Percentiles rank a stretch among this genome's conserved stretches.
Conservation (phyloP, 2,329 filamentous ascomycete genomes). For the Geoglossum cookeanum region DNA sequence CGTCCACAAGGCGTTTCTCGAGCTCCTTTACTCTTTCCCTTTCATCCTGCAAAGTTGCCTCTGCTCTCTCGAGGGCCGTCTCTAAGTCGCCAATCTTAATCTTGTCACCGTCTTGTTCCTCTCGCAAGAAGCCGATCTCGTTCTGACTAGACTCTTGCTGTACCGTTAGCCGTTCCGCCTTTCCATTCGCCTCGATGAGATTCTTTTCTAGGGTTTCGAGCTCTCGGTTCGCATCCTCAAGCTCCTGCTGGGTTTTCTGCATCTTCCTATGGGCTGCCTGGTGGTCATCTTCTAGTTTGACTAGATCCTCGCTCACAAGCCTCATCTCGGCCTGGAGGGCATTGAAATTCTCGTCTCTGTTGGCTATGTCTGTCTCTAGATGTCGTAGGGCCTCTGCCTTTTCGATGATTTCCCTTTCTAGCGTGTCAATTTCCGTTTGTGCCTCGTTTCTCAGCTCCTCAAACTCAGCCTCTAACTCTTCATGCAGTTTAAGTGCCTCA, state of each 20-base stretch:
- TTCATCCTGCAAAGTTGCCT: constrained; percentile 66
- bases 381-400: constrained; percentile 51
- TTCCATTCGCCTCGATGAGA: constrained; percentile 67
- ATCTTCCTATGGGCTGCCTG: constrained; percentile 61
- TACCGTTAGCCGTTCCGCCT: constrained; percentile 71
- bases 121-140: constrained; percentile 84
- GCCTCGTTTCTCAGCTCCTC: constrained; percentile 36
- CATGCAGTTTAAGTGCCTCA: constrained; percentile 58
- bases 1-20: constrained; percentile 50
- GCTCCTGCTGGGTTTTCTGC: constrained; percentile 62
- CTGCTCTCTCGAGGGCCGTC: constrained; percentile 58
- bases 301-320: constrained; percentile 67
- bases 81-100: constrained; percentile 93
- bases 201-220: constrained; percentile 71
- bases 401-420: constrained; percentile 48
- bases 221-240: constrained; percentile 70
- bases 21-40: constrained; percentile 56
- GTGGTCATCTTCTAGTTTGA: constrained; percentile 78
- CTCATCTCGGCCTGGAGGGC: constrained; percentile 91
- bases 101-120: constrained; percentile 95
- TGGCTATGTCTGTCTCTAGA: constrained; percentile 51
- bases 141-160: constrained; percentile 84
- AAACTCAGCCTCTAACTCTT: constrained; percentile 37
- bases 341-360: constrained; percentile 69
- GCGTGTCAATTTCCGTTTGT: constrained; percentile 35